Percentiles rank a stretch among this genome's conserved stretches.
Conservation (phyloP, 139 green algal genomes). For the Klebsormidium nitens region DNA sequence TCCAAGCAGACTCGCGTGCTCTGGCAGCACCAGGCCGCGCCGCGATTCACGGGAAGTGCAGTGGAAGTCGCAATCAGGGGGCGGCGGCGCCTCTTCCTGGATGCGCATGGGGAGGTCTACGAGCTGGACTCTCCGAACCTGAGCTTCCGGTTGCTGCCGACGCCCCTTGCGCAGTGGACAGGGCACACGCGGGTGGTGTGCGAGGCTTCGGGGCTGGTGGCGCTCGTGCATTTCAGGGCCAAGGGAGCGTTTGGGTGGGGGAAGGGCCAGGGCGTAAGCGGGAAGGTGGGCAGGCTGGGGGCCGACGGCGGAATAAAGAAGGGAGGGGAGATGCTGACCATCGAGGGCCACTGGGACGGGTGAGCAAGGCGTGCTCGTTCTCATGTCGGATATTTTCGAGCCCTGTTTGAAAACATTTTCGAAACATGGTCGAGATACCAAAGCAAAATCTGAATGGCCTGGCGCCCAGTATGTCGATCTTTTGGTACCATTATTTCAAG, state of each 20-base stretch:
- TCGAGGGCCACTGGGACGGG: neutral
- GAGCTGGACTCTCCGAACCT: neutral
- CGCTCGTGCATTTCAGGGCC: neutral
- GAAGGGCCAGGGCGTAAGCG: neutral
- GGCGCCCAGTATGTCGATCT: too few relatives aligned
- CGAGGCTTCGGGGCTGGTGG: neutral
- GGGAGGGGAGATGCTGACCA: too few relatives aligned
- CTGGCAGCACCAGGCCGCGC: neutral
- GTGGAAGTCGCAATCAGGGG: conserved; percentile 2
- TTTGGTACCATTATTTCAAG: too few relatives aligned
- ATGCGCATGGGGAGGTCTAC: conserved; percentile 10
- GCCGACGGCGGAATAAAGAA: too few relatives aligned
- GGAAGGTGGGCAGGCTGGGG: conserved; percentile 1
- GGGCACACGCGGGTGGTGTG: neutral
- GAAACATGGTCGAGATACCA: too few relatives aligned
- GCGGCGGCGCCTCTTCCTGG: neutral
- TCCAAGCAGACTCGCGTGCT: conserved; percentile 4
- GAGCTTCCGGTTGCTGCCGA: conserved; percentile 4
- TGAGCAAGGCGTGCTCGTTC: neutral
- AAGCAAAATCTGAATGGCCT: too few relatives aligned
- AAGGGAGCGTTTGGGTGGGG: conserved; percentile 3
- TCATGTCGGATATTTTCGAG: conserved; percentile 4
- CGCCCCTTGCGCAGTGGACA: neutral
- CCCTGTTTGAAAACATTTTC: too few relatives aligned
- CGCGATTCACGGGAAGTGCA: conserved; percentile 6